A percentile compares a stretch with the other conserved stretches of the same genome.
Conservation (phyloP, 805 yeast species). For the Sungouiella thailandica region DNA sequence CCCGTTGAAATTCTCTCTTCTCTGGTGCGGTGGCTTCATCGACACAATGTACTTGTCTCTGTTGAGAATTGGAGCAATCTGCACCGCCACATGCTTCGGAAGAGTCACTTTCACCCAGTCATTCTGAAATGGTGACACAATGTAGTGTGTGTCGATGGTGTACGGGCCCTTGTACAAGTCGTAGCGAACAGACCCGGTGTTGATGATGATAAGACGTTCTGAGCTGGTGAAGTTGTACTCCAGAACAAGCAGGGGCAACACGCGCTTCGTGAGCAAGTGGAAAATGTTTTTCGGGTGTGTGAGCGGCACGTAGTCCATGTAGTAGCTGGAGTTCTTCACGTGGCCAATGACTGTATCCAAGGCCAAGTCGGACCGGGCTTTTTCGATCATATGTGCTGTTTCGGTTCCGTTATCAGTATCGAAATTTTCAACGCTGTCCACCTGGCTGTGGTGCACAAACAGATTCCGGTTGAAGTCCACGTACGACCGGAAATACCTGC, state of each 20-base stretch:
- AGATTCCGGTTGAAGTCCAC: constrained; percentile 78
- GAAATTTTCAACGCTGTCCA: constrained; percentile 30
- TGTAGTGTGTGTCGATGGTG: constrained; percentile 73
- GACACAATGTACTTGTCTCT: constrained; percentile 41
- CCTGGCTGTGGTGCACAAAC: constrained; percentile 57
- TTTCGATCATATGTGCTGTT: constrained; percentile 41
- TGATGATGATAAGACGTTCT: constrained; percentile 54
- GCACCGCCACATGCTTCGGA: constrained; percentile 52
- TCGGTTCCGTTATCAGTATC: constrained; percentile 51
- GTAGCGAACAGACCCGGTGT: constrained; percentile 85
- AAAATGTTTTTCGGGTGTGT: constrained; percentile 46
- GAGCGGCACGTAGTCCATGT: constrained; percentile 62
- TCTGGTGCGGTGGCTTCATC: constrained; percentile 12
- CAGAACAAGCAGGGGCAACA: constrained; percentile 46
- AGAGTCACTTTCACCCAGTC: constrained; percentile 67
- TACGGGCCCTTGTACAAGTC: constrained; percentile 82
- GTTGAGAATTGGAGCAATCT: constrained; percentile 55
- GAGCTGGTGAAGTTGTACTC: constrained; percentile 12
- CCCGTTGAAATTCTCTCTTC: not conserved
- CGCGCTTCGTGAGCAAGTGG: constrained; percentile 50
- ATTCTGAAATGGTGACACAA: constrained; percentile 81
- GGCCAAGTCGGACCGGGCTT: constrained; percentile 43
- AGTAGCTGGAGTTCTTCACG: constrained; percentile 58
- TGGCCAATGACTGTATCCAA: constrained; percentile 56
- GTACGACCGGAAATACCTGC: constrained; percentile 54